Evolutionary conservation across 257 asterid genomes (phyloP).

Genomic region (Penstemon newberryi): DNA sequence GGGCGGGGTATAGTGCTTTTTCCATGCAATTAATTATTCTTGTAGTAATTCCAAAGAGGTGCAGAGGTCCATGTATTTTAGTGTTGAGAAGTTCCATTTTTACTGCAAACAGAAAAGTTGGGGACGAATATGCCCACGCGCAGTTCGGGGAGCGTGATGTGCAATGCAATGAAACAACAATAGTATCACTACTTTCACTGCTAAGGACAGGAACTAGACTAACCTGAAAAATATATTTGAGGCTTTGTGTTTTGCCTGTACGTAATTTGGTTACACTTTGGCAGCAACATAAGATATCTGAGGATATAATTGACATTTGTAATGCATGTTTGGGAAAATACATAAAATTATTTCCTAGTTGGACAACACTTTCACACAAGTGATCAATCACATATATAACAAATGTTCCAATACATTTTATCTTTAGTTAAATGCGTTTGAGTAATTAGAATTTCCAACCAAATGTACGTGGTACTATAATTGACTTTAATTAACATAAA

Average conservation of each 20-base stretch:
- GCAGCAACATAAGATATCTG: conserved; percentile 21
- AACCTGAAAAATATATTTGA: conserved; percentile 21
- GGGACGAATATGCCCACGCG: conserved; percentile 16
- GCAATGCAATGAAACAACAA: not conserved
- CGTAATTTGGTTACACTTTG: conserved; percentile 36
- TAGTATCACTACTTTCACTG: too few species aligned
- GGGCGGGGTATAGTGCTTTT: too few species aligned
- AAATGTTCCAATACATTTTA: too few species aligned
- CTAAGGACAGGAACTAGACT: conserved; percentile 23
- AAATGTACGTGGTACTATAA: too few species aligned
- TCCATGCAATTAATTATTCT: too few species aligned
- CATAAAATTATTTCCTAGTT: too few species aligned
- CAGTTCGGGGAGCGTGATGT: conserved; percentile 7
- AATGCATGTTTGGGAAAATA: not conserved
- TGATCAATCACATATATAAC: too few species aligned
- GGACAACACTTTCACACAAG: too few species aligned
- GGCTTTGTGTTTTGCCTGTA: conserved; percentile 14
- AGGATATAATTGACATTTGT: conserved; percentile 1
- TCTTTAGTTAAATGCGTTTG: too few species aligned
- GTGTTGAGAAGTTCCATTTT: conserved; percentile 38
- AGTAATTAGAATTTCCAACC: too few species aligned
- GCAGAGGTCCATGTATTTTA: conserved; percentile 54
- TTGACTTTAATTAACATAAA: too few species aligned
- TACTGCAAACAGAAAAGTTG: conserved; percentile 29
- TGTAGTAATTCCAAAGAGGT: conserved; percentile 6